phyloP scores from a whole-genome alignment of 1,284 basidiomycete species.

The Ustilago curta region DNA sequence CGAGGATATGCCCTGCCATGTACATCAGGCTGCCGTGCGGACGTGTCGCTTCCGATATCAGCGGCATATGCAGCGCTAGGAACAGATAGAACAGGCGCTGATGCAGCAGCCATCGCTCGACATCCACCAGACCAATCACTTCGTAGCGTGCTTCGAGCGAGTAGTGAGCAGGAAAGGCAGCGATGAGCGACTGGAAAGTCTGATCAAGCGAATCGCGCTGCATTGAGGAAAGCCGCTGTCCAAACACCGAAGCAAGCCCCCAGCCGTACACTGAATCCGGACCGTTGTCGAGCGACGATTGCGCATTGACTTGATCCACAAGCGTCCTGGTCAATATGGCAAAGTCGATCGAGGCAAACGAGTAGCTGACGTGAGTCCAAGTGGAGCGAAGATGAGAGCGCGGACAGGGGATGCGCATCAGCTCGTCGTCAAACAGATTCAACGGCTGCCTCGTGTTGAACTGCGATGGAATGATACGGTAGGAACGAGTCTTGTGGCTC shows the following conservation, averaged over 20 bases:
- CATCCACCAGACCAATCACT: constrained; percentile 22
- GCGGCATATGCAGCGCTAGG: constrained; percentile 43
- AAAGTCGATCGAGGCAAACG: constrained; percentile 31
- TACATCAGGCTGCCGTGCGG: constrained; percentile 46
- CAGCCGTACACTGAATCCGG: constrained; percentile 18
- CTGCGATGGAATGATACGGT: constrained; percentile 35
- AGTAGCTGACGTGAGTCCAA: constrained; percentile 47
- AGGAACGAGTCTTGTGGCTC: constrained; percentile 32
- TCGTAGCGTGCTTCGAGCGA: constrained; percentile 41
- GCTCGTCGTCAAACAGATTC: constrained; percentile 46
- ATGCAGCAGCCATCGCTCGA: constrained; percentile 46
- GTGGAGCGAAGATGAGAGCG: constrained; percentile 37
- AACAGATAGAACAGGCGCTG: constrained; percentile 40
- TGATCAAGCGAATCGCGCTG: constrained; percentile 40
- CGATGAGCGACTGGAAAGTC: constrained; percentile 35
- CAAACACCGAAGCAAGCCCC: constrained; percentile 38
- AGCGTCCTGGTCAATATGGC: constrained; percentile 38
- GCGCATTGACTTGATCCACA: constrained; percentile 41
- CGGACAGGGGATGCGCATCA: constrained; percentile 22
- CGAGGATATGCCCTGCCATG: constrained; percentile 42
- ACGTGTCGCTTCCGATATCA: constrained; percentile 27
- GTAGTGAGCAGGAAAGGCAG: constrained; percentile 41
- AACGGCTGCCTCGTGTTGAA: constrained; percentile 42
- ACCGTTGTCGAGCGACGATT: constrained; percentile 25
- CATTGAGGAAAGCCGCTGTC: constrained; percentile 24